These are phyloP conservation scores for Vitis hybrid DNA, from an alignment of 177 flowering plant species.

Conservation along the genomic window DNA sequence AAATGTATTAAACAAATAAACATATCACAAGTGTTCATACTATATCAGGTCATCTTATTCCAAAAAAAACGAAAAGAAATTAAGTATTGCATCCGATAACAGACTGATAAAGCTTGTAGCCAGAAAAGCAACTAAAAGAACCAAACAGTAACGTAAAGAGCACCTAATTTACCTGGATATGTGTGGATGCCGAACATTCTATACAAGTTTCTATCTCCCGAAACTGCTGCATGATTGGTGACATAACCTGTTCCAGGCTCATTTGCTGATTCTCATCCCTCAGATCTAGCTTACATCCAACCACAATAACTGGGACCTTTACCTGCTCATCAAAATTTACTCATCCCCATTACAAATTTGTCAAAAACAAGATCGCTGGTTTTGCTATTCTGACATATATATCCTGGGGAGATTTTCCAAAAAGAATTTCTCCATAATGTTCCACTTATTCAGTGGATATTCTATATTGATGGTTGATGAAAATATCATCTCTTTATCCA, in stretches of 20 bases:
- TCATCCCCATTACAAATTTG: neutral
- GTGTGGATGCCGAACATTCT: slow-evolving; percentile 81
- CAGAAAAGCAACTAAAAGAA: neutral
- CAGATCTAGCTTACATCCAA: slow-evolving; percentile 92
- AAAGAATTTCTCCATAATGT: too few species aligned
- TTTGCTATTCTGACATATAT: too few species aligned
- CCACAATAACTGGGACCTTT: slow-evolving; percentile 91
- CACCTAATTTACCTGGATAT: slow-evolving; percentile 64
- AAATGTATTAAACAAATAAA: too few species aligned
- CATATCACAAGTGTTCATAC: too few species aligned
- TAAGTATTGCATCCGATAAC: too few species aligned
- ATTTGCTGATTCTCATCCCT: slow-evolving; percentile 71
- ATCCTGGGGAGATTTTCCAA: too few species aligned
- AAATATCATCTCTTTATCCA: too few species aligned
- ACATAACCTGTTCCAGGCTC: slow-evolving; percentile 86
- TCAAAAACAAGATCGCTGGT: neutral
- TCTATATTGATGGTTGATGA: too few species aligned
- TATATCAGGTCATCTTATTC: too few species aligned
- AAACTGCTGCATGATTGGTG: slow-evolving; percentile 96
- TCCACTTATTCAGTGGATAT: too few species aligned
- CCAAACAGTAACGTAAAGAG: neutral
- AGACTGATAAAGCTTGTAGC: neutral
- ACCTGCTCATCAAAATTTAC: slow-evolving; percentile 46
- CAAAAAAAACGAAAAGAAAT: too few species aligned
- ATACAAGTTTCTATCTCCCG: slow-evolving; percentile 99